phyloP scores from a whole-genome alignment of 169 alveolate genomes.

The Plasmodium ovale region DNA sequence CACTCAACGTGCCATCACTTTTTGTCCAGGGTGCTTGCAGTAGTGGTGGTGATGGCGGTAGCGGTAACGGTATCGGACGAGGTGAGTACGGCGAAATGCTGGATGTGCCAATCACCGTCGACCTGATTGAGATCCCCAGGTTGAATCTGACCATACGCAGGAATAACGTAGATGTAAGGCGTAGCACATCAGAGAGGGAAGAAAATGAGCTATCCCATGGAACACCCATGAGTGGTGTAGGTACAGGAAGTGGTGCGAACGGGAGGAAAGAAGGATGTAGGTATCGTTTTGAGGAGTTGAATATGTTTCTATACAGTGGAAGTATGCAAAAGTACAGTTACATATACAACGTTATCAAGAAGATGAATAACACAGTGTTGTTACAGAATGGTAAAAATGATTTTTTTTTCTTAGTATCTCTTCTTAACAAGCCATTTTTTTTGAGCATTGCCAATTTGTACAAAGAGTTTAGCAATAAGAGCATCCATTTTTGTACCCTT shows the following conservation, averaged over 20 bases:
- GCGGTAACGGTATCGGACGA: background rate
- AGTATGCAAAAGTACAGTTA: conserved; percentile 58
- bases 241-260: background rate
- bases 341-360: conserved; percentile 71
- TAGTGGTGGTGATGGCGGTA: background rate
- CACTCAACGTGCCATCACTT: conserved; percentile 39
- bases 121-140: conserved; percentile 65
- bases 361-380: conserved; percentile 70
- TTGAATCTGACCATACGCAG: conserved; percentile 52
- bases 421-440: conserved; percentile 73
- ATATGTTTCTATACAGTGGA: conserved; percentile 64
- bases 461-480: conserved; percentile 73
- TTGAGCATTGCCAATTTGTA: conserved; percentile 63
- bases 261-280: conserved; percentile 29
- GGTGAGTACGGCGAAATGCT: background rate
- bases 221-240: background rate
- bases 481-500: conserved; percentile 67
- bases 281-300: conserved; percentile 67
- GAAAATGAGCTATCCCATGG: background rate
- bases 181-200: background rate
- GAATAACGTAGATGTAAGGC: conserved; percentile 33
- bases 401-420: conserved; percentile 65
- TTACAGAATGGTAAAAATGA: conserved; percentile 72
- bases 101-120: conserved; percentile 12
- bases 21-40: background rate